phyloP scores from a whole-genome alignment of 2,329 filamentous ascomycete species.

The Cytospora chrysosperma region DNA sequence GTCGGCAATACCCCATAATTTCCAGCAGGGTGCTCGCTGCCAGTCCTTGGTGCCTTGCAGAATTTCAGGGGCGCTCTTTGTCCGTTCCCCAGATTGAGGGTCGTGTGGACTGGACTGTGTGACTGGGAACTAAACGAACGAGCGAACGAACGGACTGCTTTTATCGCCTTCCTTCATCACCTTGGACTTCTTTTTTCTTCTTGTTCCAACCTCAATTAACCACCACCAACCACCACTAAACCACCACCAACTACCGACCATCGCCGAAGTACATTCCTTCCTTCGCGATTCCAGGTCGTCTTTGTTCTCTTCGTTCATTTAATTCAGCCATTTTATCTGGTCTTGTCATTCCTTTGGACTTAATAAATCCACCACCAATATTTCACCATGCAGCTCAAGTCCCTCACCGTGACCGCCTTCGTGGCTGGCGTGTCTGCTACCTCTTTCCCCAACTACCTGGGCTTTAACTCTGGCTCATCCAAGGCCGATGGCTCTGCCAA shows the following conservation, averaged over 20 bases:
- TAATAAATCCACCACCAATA: neutral
- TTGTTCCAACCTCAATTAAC: neutral
- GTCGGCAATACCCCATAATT: neutral
- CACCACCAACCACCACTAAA: neutral
- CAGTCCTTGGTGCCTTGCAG: neutral
- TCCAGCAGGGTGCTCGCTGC: neutral
- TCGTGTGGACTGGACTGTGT: neutral
- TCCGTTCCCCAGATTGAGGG: neutral
- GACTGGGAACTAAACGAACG: neutral
- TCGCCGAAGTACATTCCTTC: slow-evolving; percentile 17
- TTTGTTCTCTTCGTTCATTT: slow-evolving; percentile 1
- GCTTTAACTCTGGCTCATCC: slow-evolving; percentile 72
- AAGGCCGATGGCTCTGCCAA: slow-evolving; percentile 61
- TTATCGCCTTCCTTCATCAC: neutral
- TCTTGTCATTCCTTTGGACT: neutral
- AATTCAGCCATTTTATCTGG: neutral
- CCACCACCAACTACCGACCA: slow-evolving; percentile 3
- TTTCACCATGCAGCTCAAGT: slow-evolving; percentile 18
- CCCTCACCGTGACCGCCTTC: slow-evolving; percentile 13
- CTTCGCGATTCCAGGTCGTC: slow-evolving; percentile 7
- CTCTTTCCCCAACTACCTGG: slow-evolving; percentile 44
- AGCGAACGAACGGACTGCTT: no score
- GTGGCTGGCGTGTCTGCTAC: slow-evolving; percentile 14
- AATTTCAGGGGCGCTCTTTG: neutral
- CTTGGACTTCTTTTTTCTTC: neutral